Percentiles rank a stretch among this genome's conserved stretches.
Conservation (phyloP, 768 basidiomycete genomes). For the Myochromella boudieri region DNA sequence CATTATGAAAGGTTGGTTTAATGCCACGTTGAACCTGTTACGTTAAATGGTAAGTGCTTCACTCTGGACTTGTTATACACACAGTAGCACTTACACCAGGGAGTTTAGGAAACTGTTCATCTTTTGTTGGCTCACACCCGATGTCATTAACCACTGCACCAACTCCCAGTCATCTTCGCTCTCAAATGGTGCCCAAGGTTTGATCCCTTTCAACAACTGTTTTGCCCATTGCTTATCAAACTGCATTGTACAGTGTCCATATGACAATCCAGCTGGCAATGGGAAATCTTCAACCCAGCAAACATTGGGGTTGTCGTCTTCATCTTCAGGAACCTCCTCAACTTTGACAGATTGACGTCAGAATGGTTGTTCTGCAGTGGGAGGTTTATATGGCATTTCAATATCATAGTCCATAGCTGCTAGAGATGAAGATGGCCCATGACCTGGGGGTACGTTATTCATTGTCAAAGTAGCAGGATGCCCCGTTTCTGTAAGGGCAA, state of each 20-base stretch:
- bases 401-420: no score
- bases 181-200: constrained; percentile 3
- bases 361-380: no score
- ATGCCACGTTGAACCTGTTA: no score
- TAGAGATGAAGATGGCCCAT: neutral
- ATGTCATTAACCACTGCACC: constrained; percentile 8
- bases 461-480: neutral
- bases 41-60: neutral
- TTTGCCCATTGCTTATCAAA: neutral
- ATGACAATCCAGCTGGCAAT: neutral
- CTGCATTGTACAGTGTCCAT: neutral
- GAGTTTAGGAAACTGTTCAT: constrained; percentile 2
- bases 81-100: no score
- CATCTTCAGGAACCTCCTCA: neutral
- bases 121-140: constrained; percentile 7
- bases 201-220: neutral
- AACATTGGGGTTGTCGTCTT: neutral
- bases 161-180: constrained; percentile 6
- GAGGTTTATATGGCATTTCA: neutral
- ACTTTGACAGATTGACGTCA: neutral
- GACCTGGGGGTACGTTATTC: neutral
- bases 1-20: constrained; percentile 13
- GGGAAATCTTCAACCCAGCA: no score
- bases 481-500: no score
- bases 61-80: no score